These are phyloP conservation scores for Ceratocystis cacaofunesta DNA, from an alignment of 2,329 filamentous ascomycete genomes.

Conservation along the genomic window DNA sequence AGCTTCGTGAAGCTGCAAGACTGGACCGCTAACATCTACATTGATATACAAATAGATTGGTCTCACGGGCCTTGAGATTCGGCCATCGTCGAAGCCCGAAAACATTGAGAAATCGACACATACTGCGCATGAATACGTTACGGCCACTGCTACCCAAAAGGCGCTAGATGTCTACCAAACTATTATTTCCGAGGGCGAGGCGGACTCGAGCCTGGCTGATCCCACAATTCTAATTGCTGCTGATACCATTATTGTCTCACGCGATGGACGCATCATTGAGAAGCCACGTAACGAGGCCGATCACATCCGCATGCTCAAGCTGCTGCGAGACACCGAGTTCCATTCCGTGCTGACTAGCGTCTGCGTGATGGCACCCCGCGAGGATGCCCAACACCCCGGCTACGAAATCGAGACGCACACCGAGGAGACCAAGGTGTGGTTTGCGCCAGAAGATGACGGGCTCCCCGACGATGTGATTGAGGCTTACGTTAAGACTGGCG, in stretches of 20 bases:
- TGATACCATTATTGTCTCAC: constrained; percentile 75
- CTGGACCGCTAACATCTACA: not conserved
- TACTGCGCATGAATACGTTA: constrained; percentile 78
- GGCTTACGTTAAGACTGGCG: constrained; percentile 64
- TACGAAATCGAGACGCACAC: constrained; percentile 70
- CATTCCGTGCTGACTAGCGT: constrained; percentile 83
- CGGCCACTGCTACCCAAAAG: constrained; percentile 73
- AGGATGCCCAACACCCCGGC: constrained; percentile 67
- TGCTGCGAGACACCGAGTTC: constrained; percentile 57
- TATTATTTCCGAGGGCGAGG: constrained; percentile 30
- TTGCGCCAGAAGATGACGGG: constrained; percentile 48
- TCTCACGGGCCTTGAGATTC: constrained; percentile 66
- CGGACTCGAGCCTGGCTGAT: constrained; percentile 36
- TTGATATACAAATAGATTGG: constrained; percentile 45
- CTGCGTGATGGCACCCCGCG: constrained; percentile 65
- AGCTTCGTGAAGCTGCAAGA: not conserved
- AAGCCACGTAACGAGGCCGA: constrained; percentile 73
- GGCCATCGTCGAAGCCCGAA: constrained; percentile 71
- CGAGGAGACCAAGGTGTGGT: constrained; percentile 84
- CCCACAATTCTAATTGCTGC: constrained; percentile 77
- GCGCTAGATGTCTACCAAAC: constrained; percentile 53
- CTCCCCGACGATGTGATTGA: constrained; percentile 67
- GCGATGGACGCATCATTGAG: constrained; percentile 66
- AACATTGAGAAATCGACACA: constrained; percentile 62
- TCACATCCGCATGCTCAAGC: constrained; percentile 70